A percentile compares a stretch with the other conserved stretches of the same genome.
These are phyloP conservation scores for Geotrichum reessii DNA, from an alignment of 1,139 yeast genomes.

Conservation along the genomic window DNA sequence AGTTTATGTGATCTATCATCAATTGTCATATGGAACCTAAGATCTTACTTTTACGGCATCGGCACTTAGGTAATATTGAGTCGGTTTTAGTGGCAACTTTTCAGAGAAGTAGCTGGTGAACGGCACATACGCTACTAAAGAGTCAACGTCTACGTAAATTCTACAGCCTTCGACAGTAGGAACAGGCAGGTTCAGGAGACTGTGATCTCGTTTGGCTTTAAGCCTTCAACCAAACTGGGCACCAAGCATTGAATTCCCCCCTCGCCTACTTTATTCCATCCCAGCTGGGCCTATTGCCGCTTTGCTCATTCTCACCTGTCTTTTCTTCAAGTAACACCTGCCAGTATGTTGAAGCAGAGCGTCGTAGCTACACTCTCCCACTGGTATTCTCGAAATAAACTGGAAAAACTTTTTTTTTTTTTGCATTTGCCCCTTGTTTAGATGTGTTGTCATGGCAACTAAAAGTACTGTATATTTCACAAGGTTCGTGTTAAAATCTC, in stretches of 20 bases:
- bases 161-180: not conserved
- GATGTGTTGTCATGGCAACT: not conserved
- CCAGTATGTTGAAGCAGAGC: not conserved
- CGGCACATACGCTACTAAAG: not conserved
- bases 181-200: not conserved
- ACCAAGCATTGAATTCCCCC: not conserved
- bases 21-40: no score
- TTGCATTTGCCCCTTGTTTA: not conserved
- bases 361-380: not conserved
- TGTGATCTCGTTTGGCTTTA: not conserved
- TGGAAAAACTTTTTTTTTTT: no score
- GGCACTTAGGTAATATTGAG: no score
- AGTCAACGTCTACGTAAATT: not conserved
- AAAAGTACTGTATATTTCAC: not conserved
- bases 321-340: not conserved
- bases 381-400: not conserved
- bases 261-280: not conserved
- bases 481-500: not conserved
- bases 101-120: not conserved
- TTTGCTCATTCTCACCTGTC: not conserved
- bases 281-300: not conserved
- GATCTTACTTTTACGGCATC: no score
- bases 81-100: not conserved
- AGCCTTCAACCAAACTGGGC: not conserved
- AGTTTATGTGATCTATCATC: no score